Evolutionary conservation across 305 asterid species (phyloP), one percentile per base, ranked within the genome.

Genomic region (Fraxinus greggii): DNA sequence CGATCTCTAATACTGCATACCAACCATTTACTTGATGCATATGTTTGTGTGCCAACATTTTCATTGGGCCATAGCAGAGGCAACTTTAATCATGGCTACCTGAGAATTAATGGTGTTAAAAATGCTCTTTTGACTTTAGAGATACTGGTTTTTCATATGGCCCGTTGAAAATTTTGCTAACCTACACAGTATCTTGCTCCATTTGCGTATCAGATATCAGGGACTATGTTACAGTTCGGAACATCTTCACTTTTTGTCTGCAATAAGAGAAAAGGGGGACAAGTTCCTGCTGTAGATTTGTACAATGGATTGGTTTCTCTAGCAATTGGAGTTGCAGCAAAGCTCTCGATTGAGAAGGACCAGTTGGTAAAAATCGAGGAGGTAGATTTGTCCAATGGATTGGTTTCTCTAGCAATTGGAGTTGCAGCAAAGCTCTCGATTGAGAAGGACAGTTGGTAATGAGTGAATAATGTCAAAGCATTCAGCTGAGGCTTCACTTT

Each of bases 171-270:
- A 12, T 35, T 7, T 17, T 67, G 61, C 82, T 40, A 81, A 38
- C 76, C 56, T 72, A 42, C 17, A 12, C 45, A 17, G 7, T 76
- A 33, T 42, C 45, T 38, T 17, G 63, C 63, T 24, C 36, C 4
- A 3, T 21, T 0, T 45, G 13, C 5, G 72, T 42, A 59, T 63
- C 81, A 95, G 99, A 87, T 95, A 95, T 1, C 89, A 92, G 4
- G 99, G 98, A 56, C 87, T 95, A 78, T 97, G 94, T 81, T 98
- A 94, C 35, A 98, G 99, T 23, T 94, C 99, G 72, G 99, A 95
- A 78, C 99, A 96, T 88, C 88, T 92, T 1, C 89, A 96, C 12
- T 94, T 93, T 56, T 86, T 94, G 85, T 85, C 90, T 38, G 92
- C 95, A 35, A 77, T 91, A 74, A 89, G 92, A 87, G 95, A 88